Base-by-base conservation (phyloP, 768 basidiomycete genomes). In the Cubamyces sp. region DNA sequence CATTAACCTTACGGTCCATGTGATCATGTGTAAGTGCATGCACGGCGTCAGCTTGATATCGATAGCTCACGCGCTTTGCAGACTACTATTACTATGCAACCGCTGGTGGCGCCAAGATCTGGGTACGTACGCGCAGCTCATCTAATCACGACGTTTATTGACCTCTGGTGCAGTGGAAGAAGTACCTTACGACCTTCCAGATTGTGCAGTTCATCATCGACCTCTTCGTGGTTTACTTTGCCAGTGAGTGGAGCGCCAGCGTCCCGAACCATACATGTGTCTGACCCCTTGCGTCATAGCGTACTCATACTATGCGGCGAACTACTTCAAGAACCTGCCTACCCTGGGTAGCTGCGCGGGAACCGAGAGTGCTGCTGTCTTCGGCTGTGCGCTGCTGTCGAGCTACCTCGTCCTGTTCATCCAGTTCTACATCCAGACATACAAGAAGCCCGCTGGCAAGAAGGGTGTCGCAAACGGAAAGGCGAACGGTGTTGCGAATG, bases 51-150 rank as follows among this genome's bases (percentile, higher is more conserved):
- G 40, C 7, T 23, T 52, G 6, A 11, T 11, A 19, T 18, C 15
- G 2, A 11, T 48, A 49, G 12, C 48, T 50, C 41, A 25, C 42
- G 25, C 62, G 40, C 49, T 37, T 19, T 54, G 6, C 70, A 96
- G 95, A 99, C 80, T 99, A 98, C 77, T 99, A 99, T 79, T 99
- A 99, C 79, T 98, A 91, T 77, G 95, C 95, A 25, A 98, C 97
- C 53, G 95, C 97, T 53, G 94, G 96, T 71, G 97, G 97, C 64
- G 91, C 90, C 72, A 92, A 83, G 78, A 94, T 98, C 77, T 98
- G 97, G 95, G 94, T 95, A 76, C 55, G 82, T 73, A 11, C 2
- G 19, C 5, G 12, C 23, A 43, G 3, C 1, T 7, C 12, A 5
- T n/a, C 34, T 26, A 26, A 9, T 5, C 16, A 3, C 16, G 16